phyloP scores from a whole-genome alignment of 805 yeast species.

The Starmerella tilneyi region DNA sequence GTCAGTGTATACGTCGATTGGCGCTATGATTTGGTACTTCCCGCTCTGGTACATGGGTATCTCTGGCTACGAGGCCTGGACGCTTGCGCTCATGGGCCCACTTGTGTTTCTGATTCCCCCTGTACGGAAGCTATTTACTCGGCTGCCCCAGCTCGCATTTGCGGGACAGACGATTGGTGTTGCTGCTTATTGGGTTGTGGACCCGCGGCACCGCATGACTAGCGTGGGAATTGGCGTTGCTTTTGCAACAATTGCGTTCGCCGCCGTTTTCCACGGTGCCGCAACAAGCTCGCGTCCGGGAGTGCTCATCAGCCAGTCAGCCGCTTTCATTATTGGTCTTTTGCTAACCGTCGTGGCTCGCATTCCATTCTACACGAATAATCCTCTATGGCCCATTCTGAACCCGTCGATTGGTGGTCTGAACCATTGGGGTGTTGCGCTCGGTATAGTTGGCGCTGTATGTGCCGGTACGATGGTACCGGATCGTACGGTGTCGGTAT shows the following conservation, averaged over 20 bases:
- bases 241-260: conserved; percentile 51
- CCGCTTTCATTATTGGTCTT: conserved; percentile 62
- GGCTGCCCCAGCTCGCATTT: conserved; percentile 46
- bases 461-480: conserved; percentile 36
- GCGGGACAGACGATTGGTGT: conserved; percentile 51
- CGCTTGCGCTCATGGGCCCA: conserved; percentile 38
- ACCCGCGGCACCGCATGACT: conserved; percentile 62
- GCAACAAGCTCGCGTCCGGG: conserved; percentile 28
- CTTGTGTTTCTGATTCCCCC: conserved; percentile 41
- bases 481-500: conserved; percentile 3
- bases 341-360: conserved; percentile 64
- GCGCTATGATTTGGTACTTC: conserved; percentile 89
- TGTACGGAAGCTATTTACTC: conserved; percentile 34
- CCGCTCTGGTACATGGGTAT: conserved; percentile 98
- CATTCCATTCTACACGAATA: conserved; percentile 67
- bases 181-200: conserved; percentile 58
- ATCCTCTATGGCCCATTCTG: conserved; percentile 96
- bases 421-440: conserved; percentile 55
- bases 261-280: conserved; percentile 41
- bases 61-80: conserved; percentile 73
- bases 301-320: conserved; percentile 32
- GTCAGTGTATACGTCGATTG: conserved; percentile 71
- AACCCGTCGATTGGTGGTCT: conserved; percentile 75
- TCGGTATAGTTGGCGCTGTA: conserved; percentile 57
- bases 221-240: conserved; percentile 56